phyloP scores from a whole-genome alignment of 345 rosid species.

The Linum lewisii region DNA sequence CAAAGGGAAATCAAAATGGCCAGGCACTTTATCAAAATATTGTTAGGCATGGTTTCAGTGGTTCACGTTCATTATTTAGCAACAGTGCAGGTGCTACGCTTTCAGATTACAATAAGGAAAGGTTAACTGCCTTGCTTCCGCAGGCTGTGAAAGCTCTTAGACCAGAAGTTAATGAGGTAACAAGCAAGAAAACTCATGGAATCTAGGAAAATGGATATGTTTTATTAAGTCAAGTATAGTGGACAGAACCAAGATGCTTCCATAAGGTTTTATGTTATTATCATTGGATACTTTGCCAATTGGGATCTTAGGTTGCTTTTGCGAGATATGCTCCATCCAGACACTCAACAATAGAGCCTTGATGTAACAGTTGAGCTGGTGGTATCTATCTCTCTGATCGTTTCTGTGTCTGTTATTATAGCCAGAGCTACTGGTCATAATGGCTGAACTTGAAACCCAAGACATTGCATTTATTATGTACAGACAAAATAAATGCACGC shows the following conservation, averaged over 20 bases:
- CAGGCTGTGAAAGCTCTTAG: constrained; percentile 32
- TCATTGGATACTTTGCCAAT: background rate
- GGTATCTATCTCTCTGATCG: background rate
- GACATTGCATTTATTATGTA: background rate
- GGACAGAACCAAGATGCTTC: background rate
- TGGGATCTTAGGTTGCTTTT: background rate
- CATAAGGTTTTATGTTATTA: background rate
- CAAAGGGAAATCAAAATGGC: constrained; percentile 6
- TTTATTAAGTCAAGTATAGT: background rate
- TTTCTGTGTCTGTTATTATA: background rate
- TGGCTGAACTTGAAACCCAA: background rate
- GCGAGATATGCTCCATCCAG: background rate
- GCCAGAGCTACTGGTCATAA: background rate
- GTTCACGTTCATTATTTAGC: constrained; percentile 15
- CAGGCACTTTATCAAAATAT: background rate
- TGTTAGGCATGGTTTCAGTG: background rate
- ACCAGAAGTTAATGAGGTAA: constrained; percentile 50
- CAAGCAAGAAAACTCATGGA: background rate
- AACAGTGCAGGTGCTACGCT: constrained; percentile 28
- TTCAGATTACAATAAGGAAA: constrained; percentile 33
- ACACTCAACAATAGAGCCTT: background rate
- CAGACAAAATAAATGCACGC: background rate
- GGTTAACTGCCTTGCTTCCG: constrained; percentile 38
- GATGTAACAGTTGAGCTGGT: background rate
- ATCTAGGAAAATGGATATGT: background rate